phyloP scores from a whole-genome alignment of 2,329 filamentous ascomycete genomes.

The Colletotrichum karsti region DNA sequence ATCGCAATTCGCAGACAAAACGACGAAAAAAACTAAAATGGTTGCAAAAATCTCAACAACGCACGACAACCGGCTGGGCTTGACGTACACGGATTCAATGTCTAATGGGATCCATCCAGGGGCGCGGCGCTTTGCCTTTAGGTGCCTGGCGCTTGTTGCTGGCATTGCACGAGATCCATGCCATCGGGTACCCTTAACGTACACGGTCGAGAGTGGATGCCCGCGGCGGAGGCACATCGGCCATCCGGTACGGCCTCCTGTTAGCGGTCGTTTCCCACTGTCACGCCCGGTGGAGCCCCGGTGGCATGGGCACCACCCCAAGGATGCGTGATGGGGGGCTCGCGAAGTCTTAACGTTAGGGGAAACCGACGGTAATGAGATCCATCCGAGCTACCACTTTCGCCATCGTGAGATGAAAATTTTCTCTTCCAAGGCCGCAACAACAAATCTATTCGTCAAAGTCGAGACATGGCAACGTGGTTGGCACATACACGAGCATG shows the following conservation, averaged over 20 bases:
- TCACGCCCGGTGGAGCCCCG: constrained; percentile 20
- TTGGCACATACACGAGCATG: neutral
- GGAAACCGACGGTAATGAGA: constrained; percentile 27
- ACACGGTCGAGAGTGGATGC: constrained; percentile 28
- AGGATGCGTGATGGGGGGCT: constrained; percentile 22
- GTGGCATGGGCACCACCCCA: constrained; percentile 8
- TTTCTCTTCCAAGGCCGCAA: neutral
- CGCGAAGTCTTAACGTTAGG: constrained; percentile 31
- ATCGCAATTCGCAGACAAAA: constrained; percentile 12
- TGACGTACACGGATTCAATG: constrained; percentile 30
- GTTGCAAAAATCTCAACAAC: constrained; percentile 12
- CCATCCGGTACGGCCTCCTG: constrained; percentile 27
- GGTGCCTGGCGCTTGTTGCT: constrained; percentile 25
- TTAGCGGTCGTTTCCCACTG: constrained; percentile 22
- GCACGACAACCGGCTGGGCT: constrained; percentile 28
- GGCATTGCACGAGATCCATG: constrained; percentile 25
- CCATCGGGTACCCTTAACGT: constrained; percentile 30
- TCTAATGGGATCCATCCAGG: constrained; percentile 32
- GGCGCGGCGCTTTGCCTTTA: constrained; percentile 29
- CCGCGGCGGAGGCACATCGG: constrained; percentile 24
- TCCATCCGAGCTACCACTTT: constrained; percentile 23
- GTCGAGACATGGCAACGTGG: neutral
- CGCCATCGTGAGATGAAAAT: constrained; percentile 27
- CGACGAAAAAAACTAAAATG: constrained; percentile 13
- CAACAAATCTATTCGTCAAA: neutral